Conservation (phyloP, 2,329 filamentous ascomycete genomes). For the Cytospora paraplurivora region DNA sequence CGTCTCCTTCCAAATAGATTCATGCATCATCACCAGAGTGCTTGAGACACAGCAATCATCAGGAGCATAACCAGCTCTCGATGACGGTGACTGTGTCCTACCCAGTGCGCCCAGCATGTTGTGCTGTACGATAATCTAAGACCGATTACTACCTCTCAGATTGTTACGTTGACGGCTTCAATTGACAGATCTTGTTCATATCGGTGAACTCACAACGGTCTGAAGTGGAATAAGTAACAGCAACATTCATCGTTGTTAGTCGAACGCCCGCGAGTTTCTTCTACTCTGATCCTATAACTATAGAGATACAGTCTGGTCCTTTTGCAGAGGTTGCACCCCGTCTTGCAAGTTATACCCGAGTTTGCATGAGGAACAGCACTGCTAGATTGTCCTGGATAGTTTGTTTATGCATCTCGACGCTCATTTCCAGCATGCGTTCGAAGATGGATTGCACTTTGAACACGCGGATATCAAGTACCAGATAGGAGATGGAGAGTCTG, state of each 20-base stretch:
- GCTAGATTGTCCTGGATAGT: background rate
- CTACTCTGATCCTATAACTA: too few relatives aligned
- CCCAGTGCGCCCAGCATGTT: background rate
- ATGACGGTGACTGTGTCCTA: background rate
- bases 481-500: too few relatives aligned
- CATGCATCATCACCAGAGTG: too few relatives aligned
- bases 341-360: too few relatives aligned
- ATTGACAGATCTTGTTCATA: too few relatives aligned
- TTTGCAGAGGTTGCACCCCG: too few relatives aligned
- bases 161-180: too few relatives aligned
- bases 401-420: background rate
- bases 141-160: background rate
- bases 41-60: background rate
- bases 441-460: background rate
- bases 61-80: background rate
- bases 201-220: too few relatives aligned
- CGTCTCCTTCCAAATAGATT: background rate
- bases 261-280: too few relatives aligned
- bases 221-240: too few relatives aligned
- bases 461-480: background rate
- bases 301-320: too few relatives aligned
- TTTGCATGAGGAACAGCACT: background rate
- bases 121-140: background rate
- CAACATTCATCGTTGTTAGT: too few relatives aligned
- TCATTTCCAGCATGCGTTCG: background rate